A percentile compares a stretch with the other conserved stretches of the same genome.
These are phyloP conservation scores for Plasmodium chabaudi DNA, from an alignment of 169 alveolate genomes.

Conservation along the genomic window DNA sequence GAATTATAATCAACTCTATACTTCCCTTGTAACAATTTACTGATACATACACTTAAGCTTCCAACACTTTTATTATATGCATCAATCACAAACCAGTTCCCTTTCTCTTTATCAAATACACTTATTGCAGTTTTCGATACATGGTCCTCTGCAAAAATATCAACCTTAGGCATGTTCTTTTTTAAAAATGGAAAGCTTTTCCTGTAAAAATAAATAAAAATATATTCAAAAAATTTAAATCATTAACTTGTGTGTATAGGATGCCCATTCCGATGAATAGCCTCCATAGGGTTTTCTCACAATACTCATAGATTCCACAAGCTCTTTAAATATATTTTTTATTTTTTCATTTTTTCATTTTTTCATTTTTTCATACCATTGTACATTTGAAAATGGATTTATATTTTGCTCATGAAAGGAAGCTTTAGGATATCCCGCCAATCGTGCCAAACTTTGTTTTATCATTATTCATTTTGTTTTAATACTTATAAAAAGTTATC, in stretches of 20 bases:
- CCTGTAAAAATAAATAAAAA: slow-evolving; percentile 73
- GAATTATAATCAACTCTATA: slow-evolving; percentile 84
- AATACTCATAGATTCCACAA: not conserved
- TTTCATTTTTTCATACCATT: slow-evolving; percentile 85
- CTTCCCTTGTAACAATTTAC: slow-evolving; percentile 84
- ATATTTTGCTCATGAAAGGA: slow-evolving; percentile 87
- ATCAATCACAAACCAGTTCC: slow-evolving; percentile 90
- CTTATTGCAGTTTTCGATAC: slow-evolving; percentile 86
- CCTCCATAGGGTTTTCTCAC: not conserved
- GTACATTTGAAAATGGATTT: slow-evolving; percentile 91
- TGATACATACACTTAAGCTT: slow-evolving; percentile 81
- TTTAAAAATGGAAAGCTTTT: slow-evolving; percentile 87
- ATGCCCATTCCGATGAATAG: too few species aligned
- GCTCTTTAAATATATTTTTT: too few species aligned
- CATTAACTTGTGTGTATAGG: too few species aligned
- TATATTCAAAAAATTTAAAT: too few species aligned
- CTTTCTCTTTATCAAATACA: slow-evolving; percentile 86
- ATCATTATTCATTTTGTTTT: slow-evolving; percentile 58
- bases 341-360: not conserved
- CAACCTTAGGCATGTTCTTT: slow-evolving; percentile 89
- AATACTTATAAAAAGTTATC: not conserved
- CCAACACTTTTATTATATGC: slow-evolving; percentile 88
- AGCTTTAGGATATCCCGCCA: slow-evolving; percentile 81
- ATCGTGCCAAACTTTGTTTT: slow-evolving; percentile 22
- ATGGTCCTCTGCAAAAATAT: slow-evolving; percentile 88